Base-by-base conservation (phyloP, 768 basidiomycete species). In the Rhodotorula kratochvilovae region DNA sequence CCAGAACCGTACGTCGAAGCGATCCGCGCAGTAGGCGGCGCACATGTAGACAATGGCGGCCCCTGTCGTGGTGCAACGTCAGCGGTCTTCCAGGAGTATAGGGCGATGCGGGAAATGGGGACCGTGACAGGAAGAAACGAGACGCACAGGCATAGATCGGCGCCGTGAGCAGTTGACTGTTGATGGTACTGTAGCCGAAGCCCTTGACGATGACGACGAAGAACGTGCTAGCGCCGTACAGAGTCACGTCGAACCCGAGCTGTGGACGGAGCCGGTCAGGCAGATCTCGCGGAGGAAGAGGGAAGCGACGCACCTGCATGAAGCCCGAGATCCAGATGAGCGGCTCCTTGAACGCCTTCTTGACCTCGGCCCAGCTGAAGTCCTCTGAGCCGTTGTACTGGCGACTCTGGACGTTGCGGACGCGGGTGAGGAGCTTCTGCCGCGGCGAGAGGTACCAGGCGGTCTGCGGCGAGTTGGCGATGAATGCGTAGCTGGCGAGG, bases 181-280 rank as follows among this genome's bases (percentile, higher is more conserved):
- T 50, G 54, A 71, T 66, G 21, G 67, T 63, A 2, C 29, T 31
- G 31, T 31, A 54, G 19, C 53, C 45, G 50, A 58, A 69, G 1
- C 72, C 64, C 43, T 63, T 36, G 6, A 73, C 43, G 35, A 73
- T 73, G 12, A 70, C 61, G 6, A 60, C 59, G 29, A 73, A 64
- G 61, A 73, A 73, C 6, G 72, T 73, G 4, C 50, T 55, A 61
- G 66, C 69, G 21, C 72, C 72, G 42, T 65, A 68, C 1, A 73
- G 27, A 8, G 27, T n/a, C 27, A 50, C 45, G 21, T 46, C 45
- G 45, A 46, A 46, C 15, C 45, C 45, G 45, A 46, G 45, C 45
- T 46, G 45, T 19, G 15, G 45, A 8, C n/a, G n/a, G n/a, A n/a
- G n/a, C n/a, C n/a, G n/a, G 45, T 8, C 7, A 45, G 29, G 29